These are phyloP conservation scores for Pisolithus sp. DNA, from an alignment of 768 basidiomycete genomes.

Conservation along the genomic window DNA sequence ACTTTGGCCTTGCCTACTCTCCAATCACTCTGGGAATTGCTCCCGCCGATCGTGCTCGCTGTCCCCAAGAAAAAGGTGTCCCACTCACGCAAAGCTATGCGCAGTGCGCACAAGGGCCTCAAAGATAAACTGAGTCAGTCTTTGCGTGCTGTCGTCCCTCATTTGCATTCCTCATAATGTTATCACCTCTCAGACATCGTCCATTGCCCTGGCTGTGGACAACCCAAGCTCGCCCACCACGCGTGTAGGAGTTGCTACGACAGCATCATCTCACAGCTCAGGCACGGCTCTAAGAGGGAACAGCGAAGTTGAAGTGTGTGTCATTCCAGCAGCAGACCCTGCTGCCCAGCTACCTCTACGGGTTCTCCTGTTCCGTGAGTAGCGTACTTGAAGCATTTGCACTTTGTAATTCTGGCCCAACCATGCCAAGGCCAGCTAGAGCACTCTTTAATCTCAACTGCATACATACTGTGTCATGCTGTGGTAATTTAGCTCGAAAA, in stretches of 20 bases:
- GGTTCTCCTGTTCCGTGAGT: not conserved
- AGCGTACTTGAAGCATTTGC: not conserved
- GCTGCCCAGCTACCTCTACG: no score
- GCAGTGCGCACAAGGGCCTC: conserved; percentile 88
- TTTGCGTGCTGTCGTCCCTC: not conserved
- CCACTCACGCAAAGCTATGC: conserved; percentile 92
- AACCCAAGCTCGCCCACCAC: conserved; percentile 83
- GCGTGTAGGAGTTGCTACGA: conserved; percentile 76
- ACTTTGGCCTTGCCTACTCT: conserved; percentile 35
- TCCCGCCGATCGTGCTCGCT: conserved; percentile 84
- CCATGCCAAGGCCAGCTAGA: no score
- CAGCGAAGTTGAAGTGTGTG: not conserved
- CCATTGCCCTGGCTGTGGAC: conserved; percentile 85
- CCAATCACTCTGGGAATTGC: conserved; percentile 57
- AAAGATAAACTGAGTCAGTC: conserved; percentile 83
- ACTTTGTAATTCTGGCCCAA: no score
- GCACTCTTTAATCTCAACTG: no score
- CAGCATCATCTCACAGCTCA: conserved; percentile 21
- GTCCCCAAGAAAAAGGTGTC: conserved; percentile 94
- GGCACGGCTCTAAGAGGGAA: conserved; percentile 10
- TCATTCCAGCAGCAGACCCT: not conserved
- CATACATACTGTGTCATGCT: no score
- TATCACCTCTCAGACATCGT: conserved; percentile 61
- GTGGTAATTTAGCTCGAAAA: no score
- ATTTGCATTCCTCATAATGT: not conserved